Evolutionary conservation across 2,329 filamentous ascomycete species (phyloP).

Genomic region (Keithomyces neogunnii): DNA sequence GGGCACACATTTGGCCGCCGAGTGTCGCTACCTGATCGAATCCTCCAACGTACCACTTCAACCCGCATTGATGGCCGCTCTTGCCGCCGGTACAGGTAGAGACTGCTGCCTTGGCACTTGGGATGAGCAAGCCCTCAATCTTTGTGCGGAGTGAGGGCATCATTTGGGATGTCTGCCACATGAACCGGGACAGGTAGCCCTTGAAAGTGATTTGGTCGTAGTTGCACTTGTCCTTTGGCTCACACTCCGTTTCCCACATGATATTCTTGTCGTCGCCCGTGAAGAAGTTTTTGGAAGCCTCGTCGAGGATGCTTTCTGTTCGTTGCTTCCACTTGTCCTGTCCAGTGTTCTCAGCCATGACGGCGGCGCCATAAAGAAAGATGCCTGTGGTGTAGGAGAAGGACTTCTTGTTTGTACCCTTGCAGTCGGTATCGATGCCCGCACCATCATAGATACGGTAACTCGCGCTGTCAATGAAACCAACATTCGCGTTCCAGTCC

Average conservation of each 20-base stretch:
- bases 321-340: constrained; percentile 45
- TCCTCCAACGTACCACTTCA: constrained; percentile 51
- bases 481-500: constrained; percentile 52
- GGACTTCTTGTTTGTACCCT: constrained; percentile 40
- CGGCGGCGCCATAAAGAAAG: constrained; percentile 55
- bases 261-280: constrained; percentile 45
- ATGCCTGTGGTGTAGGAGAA: constrained; percentile 62
- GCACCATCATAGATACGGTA: constrained; percentile 57
- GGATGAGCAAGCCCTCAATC: constrained; percentile 39
- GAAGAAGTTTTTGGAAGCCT: constrained; percentile 45
- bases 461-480: constrained; percentile 43
- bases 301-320: constrained; percentile 41
- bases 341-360: constrained; percentile 53
- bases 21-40: constrained; percentile 48
- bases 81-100: constrained; percentile 47
- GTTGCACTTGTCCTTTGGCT: constrained; percentile 47
- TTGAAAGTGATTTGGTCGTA: constrained; percentile 62
- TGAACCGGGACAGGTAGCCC: constrained; percentile 56
- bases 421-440: constrained; percentile 45
- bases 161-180: constrained; percentile 49
- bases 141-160: constrained; percentile 42
- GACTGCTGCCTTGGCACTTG: constrained; percentile 48
- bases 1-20: constrained; percentile 56
- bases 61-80: constrained; percentile 46
- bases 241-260: constrained; percentile 62